These are phyloP conservation scores for Diaporthe caulivora DNA, from an alignment of 2,329 filamentous ascomycete species.

Conservation along the genomic window DNA sequence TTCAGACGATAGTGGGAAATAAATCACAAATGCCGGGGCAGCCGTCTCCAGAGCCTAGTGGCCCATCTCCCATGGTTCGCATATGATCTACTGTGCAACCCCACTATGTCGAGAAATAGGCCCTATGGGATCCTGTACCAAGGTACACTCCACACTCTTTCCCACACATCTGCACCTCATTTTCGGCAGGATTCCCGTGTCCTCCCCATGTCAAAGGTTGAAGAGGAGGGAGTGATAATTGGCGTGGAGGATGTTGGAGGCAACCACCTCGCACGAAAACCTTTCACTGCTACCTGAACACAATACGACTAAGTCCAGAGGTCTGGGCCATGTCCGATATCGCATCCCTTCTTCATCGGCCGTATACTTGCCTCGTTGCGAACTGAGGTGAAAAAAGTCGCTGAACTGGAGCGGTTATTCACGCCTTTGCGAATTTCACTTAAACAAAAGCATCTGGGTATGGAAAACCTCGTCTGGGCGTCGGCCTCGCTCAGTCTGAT, in stretches of 20 bases:
- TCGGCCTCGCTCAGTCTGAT: neutral
- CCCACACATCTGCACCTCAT: neutral
- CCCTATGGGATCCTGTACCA: slow-evolving; percentile 1
- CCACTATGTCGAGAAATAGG: neutral
- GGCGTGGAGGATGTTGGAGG: neutral
- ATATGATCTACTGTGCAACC: slow-evolving; percentile 17
- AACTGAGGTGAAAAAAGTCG: neutral
- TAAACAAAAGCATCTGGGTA: neutral
- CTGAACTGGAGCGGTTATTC: neutral
- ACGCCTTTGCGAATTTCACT: neutral
- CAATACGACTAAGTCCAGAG: neutral
- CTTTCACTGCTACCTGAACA: slow-evolving; percentile 15
- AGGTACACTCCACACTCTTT: slow-evolving; percentile 12
- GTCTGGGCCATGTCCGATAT: neutral
- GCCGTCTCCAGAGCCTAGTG: neutral
- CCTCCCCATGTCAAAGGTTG: neutral
- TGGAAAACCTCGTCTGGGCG: neutral
- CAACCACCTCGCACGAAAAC: slow-evolving; percentile 5
- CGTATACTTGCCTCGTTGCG: neutral
- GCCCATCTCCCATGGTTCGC: slow-evolving; percentile 20
- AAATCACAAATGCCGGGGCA: slow-evolving; percentile 18
- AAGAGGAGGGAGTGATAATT: neutral
- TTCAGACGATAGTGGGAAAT: neutral
- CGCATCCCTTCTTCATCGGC: neutral
- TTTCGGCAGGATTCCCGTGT: slow-evolving; percentile 21